phyloP scores from a whole-genome alignment of 1,139 yeast species.

The Lodderomyces jiufengensis region DNA sequence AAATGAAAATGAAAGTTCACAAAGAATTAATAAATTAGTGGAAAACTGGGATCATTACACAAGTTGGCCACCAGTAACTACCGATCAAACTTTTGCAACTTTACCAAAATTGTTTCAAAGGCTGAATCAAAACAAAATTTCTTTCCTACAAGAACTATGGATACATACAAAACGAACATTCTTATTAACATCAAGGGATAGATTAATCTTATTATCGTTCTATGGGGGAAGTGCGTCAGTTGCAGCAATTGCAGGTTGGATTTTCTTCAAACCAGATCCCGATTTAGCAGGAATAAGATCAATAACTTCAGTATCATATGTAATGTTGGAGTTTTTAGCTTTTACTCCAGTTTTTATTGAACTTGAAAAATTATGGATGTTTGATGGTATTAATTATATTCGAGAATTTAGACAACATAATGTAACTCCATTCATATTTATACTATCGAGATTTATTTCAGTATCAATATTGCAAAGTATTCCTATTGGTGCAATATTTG shows the following conservation, averaged over 20 bases:
- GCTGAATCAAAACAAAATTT: conserved; percentile 22
- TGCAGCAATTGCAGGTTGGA: conserved; percentile 65
- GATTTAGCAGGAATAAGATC: conserved; percentile 62
- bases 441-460: conserved; percentile 59
- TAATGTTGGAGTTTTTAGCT: conserved; percentile 57
- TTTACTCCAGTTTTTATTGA: conserved; percentile 65
- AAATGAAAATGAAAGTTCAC: conserved; percentile 36
- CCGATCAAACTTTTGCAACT: conserved; percentile 12
- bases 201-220: conserved; percentile 48
- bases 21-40: conserved; percentile 41
- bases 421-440: conserved; percentile 58
- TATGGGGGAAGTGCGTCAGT: conserved; percentile 52
- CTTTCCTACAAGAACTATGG: conserved; percentile 38
- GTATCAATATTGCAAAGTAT: conserved; percentile 63
- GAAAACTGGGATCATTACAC: conserved; percentile 40
- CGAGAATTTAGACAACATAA: conserved; percentile 66
- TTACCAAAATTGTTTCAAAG: conserved; percentile 19
- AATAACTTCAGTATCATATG: conserved; percentile 55
- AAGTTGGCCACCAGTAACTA: neutral
- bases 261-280: conserved; percentile 58
- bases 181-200: conserved; percentile 53
- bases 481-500: conserved; percentile 53
- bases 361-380: conserved; percentile 59
- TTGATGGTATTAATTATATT: conserved; percentile 62
- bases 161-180: conserved; percentile 54